These are phyloP conservation scores for Mortierella sp. DNA, from an alignment of 371 early-diverging fungal genomes.

Conservation along the genomic window DNA sequence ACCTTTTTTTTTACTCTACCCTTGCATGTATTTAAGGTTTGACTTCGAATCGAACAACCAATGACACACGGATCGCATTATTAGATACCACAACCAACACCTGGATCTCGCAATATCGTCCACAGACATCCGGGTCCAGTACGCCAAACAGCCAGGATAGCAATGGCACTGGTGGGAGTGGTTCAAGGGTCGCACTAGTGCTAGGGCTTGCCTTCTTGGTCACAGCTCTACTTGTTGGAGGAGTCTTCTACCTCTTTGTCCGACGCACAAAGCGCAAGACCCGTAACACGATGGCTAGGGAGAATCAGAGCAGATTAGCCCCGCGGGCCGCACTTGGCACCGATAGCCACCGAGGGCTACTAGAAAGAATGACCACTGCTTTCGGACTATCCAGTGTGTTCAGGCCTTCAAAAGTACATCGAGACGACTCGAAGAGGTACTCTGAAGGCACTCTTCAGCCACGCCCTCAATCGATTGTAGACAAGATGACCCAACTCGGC, in stretches of 20 bases:
- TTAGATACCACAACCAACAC: conserved; percentile 43
- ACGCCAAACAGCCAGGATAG: background rate
- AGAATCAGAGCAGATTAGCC: conserved; percentile 7
- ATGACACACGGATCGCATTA: conserved; percentile 8
- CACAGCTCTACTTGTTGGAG: conserved; percentile 18
- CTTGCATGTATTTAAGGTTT: conserved; percentile 16
- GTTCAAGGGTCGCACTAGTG: conserved; percentile 14
- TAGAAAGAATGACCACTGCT: background rate
- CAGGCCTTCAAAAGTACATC: background rate
- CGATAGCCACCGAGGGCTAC: background rate
- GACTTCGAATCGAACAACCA: conserved; percentile 6
- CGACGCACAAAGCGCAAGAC: conserved; percentile 30
- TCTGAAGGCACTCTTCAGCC: conserved; percentile 6
- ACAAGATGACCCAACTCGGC: conserved; percentile 24
- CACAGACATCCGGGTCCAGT: background rate
- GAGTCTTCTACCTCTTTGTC: conserved; percentile 26
- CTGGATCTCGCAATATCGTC: conserved; percentile 18
- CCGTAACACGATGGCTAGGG: conserved; percentile 29
- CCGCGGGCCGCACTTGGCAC: conserved; percentile 10
- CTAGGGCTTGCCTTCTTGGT: conserved; percentile 31
- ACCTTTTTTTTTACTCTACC: background rate
- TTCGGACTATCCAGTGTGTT: conserved; percentile 1
- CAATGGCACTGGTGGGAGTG: background rate
- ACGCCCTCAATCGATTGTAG: conserved; percentile 6
- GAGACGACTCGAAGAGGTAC: conserved; percentile 10